Percentiles rank a stretch among this genome's conserved stretches.
These are phyloP conservation scores for Termitomyces sp. DNA, from an alignment of 768 basidiomycete species.

Conservation along the genomic window DNA sequence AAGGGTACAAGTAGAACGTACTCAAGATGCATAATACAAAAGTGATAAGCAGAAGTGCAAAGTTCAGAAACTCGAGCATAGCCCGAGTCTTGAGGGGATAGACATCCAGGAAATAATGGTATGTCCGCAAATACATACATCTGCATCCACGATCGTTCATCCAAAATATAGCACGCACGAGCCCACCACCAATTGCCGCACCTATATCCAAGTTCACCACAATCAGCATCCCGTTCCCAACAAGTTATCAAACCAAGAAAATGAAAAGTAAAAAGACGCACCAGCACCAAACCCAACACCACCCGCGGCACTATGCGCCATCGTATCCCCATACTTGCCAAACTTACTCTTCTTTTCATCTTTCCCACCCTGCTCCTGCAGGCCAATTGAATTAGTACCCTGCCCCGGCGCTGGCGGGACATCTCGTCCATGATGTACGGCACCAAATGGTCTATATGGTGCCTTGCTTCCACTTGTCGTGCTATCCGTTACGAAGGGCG, in stretches of 20 bases:
- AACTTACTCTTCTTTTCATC: slow-evolving; percentile 59
- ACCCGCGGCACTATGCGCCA: slow-evolving; percentile 62
- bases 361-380: slow-evolving; percentile 40
- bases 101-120: not conserved
- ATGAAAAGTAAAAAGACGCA: slow-evolving; percentile 27
- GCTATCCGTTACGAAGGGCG: slow-evolving; percentile 10
- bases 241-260: not conserved
- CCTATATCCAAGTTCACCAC: not conserved
- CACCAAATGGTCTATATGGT: slow-evolving; percentile 45
- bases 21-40: slow-evolving; percentile 78
- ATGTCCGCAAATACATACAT: not conserved
- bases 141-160: not conserved
- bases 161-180: slow-evolving; percentile 4
- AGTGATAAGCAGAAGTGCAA: slow-evolving; percentile 60
- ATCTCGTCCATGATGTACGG: slow-evolving; percentile 39
- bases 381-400: slow-evolving; percentile 39
- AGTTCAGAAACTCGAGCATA: slow-evolving; percentile 78
- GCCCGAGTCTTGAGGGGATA: no score
- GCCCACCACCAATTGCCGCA: slow-evolving; percentile 6
- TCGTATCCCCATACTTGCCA: slow-evolving; percentile 55
- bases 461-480: slow-evolving; percentile 14
- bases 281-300: slow-evolving; percentile 80
- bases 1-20: slow-evolving; percentile 34
- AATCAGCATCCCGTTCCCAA: not conserved
- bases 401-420: slow-evolving; percentile 35